Base-by-base conservation (phyloP, 2,329 filamentous ascomycete genomes). In the Clonostachys rosea region DNA sequence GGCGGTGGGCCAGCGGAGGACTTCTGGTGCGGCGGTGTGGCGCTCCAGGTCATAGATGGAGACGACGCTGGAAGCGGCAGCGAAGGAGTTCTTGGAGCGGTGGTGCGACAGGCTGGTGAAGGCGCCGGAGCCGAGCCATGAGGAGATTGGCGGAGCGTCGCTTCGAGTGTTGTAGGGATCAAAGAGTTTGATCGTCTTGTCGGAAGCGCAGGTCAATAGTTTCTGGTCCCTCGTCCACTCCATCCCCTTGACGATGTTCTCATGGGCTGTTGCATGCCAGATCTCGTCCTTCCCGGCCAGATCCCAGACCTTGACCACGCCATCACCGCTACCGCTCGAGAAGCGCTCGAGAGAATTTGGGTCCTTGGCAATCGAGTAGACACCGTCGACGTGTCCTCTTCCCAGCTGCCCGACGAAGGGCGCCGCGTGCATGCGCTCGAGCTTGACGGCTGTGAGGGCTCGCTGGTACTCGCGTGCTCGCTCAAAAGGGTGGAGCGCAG, bases 221-320 rank as follows among this genome's bases (percentile, higher is more conserved):
- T 91, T 92, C 60, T 85, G 81, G 57, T 95, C 89, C 41, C 82
- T 79, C 4, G 91, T 96, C 87, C 92, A 99, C 56, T 85, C 87
- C 62, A 96, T 76, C 13, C 87, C 88, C 73, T 95, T 96, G 56
- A 97, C 89, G 41, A 96, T 86, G 56, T 95, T 95, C 57, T 96
- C 89, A 64, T 99, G 95, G 20, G 91, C 92, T 52, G 87, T 83
- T 4, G 80, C 79, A 57, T 88, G 78, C 85, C 88, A 92, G 43
- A 86, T 76, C 62, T 94, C 86, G 30, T 87, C 83, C 5, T 81
- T 75, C 51, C 76, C 85, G 10, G 83, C 78, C 57, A 94, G 52
- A 46, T 95, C 86, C 91, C 91, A 95, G 34, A 94, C 87, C 69
- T 99, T 99, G 49, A 99, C 81, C 10, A 96, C 83, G 54, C 94